Base-by-base conservation (phyloP, 1,284 basidiomycete species). In the Lentinula novae-zelandiae region DNA sequence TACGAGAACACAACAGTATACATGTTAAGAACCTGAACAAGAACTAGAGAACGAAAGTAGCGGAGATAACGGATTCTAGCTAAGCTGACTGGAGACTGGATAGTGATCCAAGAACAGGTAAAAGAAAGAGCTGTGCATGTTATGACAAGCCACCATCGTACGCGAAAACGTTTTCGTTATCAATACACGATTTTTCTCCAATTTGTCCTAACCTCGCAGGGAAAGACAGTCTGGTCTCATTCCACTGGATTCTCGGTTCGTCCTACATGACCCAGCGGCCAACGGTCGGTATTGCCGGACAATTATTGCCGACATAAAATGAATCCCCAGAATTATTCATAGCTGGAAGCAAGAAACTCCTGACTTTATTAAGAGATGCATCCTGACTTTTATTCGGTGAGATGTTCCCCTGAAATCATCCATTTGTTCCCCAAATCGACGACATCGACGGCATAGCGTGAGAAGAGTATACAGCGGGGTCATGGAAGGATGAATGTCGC, bases 401-500 rank as follows among this genome's bases (percentile, higher is more conserved):
- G 27, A 27, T 4, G 27, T 27, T 15, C 39, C n/a, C 13, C 36
- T 7, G 9, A 15, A 10, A 22, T 53, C 36, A 58, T 13, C 57
- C 57, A 42, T 40, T 52, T 38, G 51, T 51, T 53, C 38, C 57
- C 57, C 57, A 58, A 3, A 58, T 52, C 8, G 57, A 58, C 39
- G 57, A 34, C 31, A 51, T 34, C 3, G 27, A 13, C 9, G 42
- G 54, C 27, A 56, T 56, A 36, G 42, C 27, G 36, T 34, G 40
- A 34, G 54, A 34, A 33, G 36, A 27, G 40, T 34, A 53, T 33
- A 34, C 9, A 17, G 44, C n/a, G 13, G 57, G n/a, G 20, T 52
- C 49, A 27, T 52, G 49, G 1, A 58, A 44, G 5, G 57, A 44
- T 3, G 53, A 39, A 31, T 58, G 57, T 13, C 57, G 57, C 39